Percentiles rank a stretch among this genome's conserved stretches.
These are phyloP conservation scores for Agaricus sinodeliciosus DNA, from an alignment of 768 basidiomycete species.

Conservation along the genomic window DNA sequence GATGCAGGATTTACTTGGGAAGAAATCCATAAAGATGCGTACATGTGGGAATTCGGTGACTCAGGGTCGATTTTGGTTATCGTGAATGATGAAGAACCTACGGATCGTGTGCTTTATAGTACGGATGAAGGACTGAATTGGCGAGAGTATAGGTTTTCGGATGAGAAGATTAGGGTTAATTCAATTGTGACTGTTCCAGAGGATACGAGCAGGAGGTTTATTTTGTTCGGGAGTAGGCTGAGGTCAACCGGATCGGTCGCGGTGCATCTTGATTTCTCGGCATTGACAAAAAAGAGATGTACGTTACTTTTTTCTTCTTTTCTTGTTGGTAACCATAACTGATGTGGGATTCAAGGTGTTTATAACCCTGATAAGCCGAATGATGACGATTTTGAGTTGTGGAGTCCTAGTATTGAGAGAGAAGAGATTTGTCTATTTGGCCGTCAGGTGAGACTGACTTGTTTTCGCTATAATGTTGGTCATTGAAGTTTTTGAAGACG, in stretches of 20 bases:
- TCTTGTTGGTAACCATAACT: neutral
- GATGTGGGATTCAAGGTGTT: conserved; percentile 40
- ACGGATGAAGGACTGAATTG: conserved; percentile 85
- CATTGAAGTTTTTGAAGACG: conserved; percentile 40
- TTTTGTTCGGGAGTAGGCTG: conserved; percentile 67
- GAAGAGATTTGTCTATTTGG: conserved; percentile 88
- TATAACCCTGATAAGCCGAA: conserved; percentile 65
- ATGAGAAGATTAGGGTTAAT: conserved; percentile 66
- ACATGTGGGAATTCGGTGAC: conserved; percentile 97
- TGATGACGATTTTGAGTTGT: conserved; percentile 92
- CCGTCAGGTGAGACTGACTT: conserved; percentile 51
- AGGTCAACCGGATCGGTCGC: conserved; percentile 47
- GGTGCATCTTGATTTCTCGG: conserved; percentile 85
- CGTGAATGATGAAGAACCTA: conserved; percentile 92
- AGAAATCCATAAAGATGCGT: conserved; percentile 96
- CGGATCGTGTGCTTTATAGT: conserved; percentile 83
- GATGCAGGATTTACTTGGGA: conserved; percentile 98
- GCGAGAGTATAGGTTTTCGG: conserved; percentile 80
- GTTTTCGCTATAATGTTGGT: neutral
- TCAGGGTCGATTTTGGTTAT: conserved; percentile 91
- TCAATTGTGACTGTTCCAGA: conserved; percentile 82
- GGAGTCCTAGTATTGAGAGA: conserved; percentile 93
- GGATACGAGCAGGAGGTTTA: conserved; percentile 89
- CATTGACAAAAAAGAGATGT: conserved; percentile 75
- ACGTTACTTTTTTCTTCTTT: conserved; percentile 22